These are phyloP conservation scores for Naegleria lovaniensis DNA, from an alignment of 208 protist genomes.

Conservation along the genomic window DNA sequence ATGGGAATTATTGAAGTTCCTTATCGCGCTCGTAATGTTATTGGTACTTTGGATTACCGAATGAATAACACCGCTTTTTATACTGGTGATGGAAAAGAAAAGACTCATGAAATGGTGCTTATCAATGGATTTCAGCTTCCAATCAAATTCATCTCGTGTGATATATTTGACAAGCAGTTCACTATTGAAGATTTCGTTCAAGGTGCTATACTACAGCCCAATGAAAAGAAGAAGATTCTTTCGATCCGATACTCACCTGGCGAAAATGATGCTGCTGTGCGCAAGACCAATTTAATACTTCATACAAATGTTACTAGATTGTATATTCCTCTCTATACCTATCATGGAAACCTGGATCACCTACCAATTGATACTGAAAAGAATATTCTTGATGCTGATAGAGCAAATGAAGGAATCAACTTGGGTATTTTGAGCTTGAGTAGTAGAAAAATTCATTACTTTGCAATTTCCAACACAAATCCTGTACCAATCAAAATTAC, in stretches of 20 bases:
- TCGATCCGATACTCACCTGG: neutral
- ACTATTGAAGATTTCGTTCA: neutral
- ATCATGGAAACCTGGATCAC: conserved; percentile 7
- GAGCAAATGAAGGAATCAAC: neutral
- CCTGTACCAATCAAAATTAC: neutral
- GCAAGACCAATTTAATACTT: neutral
- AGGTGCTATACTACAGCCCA: neutral
- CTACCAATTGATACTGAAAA: neutral
- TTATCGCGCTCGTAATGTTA: neutral
- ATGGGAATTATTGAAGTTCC: neutral
- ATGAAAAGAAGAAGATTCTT: neutral
- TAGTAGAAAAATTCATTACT: neutral
- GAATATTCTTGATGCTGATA: neutral
- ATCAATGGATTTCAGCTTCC: neutral
- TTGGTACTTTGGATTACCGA: conserved; percentile 14
- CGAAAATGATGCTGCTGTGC: neutral
- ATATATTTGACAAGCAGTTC: neutral
- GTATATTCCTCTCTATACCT: neutral
- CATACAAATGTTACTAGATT: conserved; percentile 5
- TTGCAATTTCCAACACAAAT: neutral
- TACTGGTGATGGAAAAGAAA: neutral
- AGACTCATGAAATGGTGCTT: neutral
- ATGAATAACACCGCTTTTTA: conserved; percentile 16
- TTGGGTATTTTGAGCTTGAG: neutral
- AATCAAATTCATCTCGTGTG: neutral